Evolutionary conservation across 768 basidiomycete genomes (phyloP), one percentile per base, ranked within the genome.

Genomic region (Rickenella mellea): DNA sequence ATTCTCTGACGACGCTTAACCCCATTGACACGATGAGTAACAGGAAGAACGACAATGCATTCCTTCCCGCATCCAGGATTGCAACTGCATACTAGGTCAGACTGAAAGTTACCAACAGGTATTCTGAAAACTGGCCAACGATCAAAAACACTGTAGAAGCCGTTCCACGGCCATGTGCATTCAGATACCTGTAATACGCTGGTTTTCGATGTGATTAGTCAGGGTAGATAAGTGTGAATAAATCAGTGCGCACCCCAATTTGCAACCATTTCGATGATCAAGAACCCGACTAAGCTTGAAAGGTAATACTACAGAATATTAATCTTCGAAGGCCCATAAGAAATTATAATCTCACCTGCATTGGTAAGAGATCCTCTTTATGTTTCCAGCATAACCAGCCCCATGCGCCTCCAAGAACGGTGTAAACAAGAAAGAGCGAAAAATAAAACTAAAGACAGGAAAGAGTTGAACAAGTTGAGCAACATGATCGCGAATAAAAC

Each of bases 131-230:
- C 83, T 54, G 42, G 83, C 89, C 88, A 48, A 98, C 84, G 44
- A 97, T 85, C 32, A 99, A 79, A 65, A 98, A 94, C n/a, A 83
- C 75, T 1, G 80, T 85, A 0, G 91, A 80, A 19, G 84, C 70
- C 3, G 78, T 68, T 30, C 78, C 73, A 51, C 68, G 80, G 14
- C 81, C 85, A 48, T 90, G 85, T 2, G 82, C 83, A 57, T 98
- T 98, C 48, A 97, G 77, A 59, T 91, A 97, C 42, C 90, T 78
- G 58, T 97, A 96, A 63, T 98, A 99, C 2, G 77, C 91, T 83
- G 54, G 26, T 14, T 11, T 9, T 2, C 21, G 42, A 6, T 43
- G 26, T n/a, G n/a, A n/a, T 30, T 20, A 35, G 38, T 10, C 28
- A 19, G 7, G 9, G 25, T 4, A 11, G 30, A 15, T 21, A 26